phyloP scores from a whole-genome alignment of 352 stramenopile species.

The Phytophthora sojae region DNA sequence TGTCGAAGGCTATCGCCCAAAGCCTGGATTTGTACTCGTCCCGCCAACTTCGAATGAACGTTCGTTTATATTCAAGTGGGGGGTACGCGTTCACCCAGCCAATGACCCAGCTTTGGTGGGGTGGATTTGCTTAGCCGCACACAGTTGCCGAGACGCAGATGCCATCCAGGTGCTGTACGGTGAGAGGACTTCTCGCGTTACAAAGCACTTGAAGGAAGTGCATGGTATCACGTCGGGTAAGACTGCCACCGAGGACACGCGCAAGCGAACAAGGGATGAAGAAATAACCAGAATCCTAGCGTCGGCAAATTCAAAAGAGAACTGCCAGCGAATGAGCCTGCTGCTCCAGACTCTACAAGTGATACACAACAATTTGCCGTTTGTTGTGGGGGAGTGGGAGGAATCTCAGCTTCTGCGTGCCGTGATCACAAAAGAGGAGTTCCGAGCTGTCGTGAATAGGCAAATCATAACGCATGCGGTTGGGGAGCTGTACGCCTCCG shows the following conservation, averaged over 20 bases:
- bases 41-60: too few species aligned
- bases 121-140: neutral
- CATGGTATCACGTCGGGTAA: neutral
- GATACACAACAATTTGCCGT: neutral
- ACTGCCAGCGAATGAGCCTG: neutral
- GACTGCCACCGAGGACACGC: neutral
- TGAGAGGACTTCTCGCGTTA: neutral
- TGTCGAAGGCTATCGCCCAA: too few species aligned
- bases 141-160: neutral
- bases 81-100: neutral
- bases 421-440: neutral
- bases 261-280: neutral
- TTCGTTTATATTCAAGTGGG: neutral
- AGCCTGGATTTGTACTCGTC: too few species aligned
- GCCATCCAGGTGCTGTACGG: neutral
- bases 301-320: neutral
- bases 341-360: neutral
- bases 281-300: neutral
- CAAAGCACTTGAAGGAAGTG: neutral
- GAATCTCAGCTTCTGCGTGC: neutral
- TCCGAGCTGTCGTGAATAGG: neutral
- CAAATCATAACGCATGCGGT: too few species aligned
- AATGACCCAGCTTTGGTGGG: neutral
- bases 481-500: too few species aligned
- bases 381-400: neutral